These are phyloP conservation scores for Nemania sp. DNA, from an alignment of 2,329 filamentous ascomycete species.

Conservation along the genomic window DNA sequence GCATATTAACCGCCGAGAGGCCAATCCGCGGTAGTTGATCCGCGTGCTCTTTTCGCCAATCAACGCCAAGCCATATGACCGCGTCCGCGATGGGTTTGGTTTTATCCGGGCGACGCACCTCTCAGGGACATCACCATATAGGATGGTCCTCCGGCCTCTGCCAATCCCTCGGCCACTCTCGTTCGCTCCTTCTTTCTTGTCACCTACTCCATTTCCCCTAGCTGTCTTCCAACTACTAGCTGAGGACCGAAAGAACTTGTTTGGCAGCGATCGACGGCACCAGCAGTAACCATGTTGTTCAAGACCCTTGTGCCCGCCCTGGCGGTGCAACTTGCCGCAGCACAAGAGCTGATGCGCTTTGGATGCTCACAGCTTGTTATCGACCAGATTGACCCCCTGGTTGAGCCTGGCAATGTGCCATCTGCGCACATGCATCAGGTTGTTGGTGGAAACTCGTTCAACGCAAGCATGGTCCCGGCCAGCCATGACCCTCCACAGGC, in stretches of 20 bases:
- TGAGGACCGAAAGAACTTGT: constrained; percentile 9
- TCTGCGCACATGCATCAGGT: constrained; percentile 52
- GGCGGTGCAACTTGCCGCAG: constrained; percentile 47
- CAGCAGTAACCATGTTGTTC: constrained; percentile 46
- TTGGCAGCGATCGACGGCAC: constrained; percentile 22
- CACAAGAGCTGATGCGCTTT: constrained; percentile 54
- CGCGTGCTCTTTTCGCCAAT: constrained; percentile 43
- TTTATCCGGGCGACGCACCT: constrained; percentile 45
- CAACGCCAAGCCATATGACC: constrained; percentile 39
- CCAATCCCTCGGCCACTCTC: constrained; percentile 11
- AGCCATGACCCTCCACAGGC: constrained; percentile 45
- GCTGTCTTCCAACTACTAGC: constrained; percentile 13
- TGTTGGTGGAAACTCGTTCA: constrained; percentile 51
- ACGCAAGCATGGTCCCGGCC: constrained; percentile 48
- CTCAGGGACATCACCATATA: constrained; percentile 40
- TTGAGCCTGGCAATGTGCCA: constrained; percentile 49
- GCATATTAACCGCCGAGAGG: constrained; percentile 49
- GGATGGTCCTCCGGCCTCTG: constrained; percentile 30
- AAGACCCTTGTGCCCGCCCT: constrained; percentile 48
- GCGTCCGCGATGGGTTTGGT: constrained; percentile 45
- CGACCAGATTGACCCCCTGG: constrained; percentile 51
- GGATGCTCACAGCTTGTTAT: constrained; percentile 53
- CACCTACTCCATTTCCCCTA: constrained; percentile 24
- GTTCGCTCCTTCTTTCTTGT: constrained; percentile 26
- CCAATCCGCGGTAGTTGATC: constrained; percentile 47